A percentile compares a stretch with the other conserved stretches of the same genome.
These are phyloP conservation scores for Pholiota molesta DNA, from an alignment of 768 basidiomycete species.

Conservation along the genomic window DNA sequence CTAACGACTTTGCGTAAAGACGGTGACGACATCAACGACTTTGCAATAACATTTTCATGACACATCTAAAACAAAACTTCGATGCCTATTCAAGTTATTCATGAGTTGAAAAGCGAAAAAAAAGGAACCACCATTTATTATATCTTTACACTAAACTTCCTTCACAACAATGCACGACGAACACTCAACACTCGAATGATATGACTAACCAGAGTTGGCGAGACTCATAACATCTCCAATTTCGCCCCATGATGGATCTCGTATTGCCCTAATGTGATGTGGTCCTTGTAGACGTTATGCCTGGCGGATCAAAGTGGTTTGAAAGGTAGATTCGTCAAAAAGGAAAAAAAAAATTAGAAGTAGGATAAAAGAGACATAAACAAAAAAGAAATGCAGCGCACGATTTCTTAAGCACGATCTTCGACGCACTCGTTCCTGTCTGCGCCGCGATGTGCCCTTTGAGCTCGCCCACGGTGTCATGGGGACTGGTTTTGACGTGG, in stretches of 20 bases:
- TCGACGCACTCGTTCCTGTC: constrained; percentile 81
- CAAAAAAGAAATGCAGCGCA: constrained; percentile 35
- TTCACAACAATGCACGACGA: not conserved
- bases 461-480: constrained; percentile 96
- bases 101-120: not conserved
- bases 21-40: not conserved
- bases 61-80: too few relatives aligned
- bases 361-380: not conserved
- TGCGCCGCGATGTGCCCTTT: constrained; percentile 98
- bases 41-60: not conserved
- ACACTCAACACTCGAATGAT: not conserved
- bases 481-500: constrained; percentile 91
- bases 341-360: not conserved
- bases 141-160: constrained; percentile 5
- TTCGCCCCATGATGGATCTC: constrained; percentile 95
- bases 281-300: constrained; percentile 96
- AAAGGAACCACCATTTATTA: constrained; percentile 6
- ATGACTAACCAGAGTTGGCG: not conserved
- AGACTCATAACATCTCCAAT: constrained; percentile 81
- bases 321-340: not conserved
- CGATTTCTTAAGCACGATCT: constrained; percentile 99
- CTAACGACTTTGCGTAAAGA: not conserved
- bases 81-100: too few relatives aligned
- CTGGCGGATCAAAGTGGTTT: constrained; percentile 38
- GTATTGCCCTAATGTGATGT: constrained; percentile 88